Base-by-base conservation (phyloP, 2,329 filamentous ascomycete species). In the Pezicula rhizophila region DNA sequence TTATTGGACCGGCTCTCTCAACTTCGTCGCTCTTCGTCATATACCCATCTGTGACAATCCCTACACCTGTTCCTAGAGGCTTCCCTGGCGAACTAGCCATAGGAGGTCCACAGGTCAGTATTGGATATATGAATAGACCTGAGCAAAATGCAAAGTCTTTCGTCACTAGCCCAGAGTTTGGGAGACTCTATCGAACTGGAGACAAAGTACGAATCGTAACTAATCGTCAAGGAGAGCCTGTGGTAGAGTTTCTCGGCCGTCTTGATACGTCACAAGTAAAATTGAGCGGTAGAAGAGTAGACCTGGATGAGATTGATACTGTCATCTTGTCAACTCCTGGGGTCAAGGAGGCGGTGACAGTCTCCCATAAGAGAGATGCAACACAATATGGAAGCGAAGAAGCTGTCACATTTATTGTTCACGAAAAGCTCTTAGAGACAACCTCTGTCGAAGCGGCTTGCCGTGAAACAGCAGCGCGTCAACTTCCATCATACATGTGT, bases 181-280 rank as follows among this genome's bases (percentile, higher is more conserved):
- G 45, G 28, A 40, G 47, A 28, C 69, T 84, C n/a, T 85, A 85
- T 56, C 11, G 42, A 5, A 81, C 79, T 0, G 79, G 79, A 0
- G 79, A 82, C 51, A 40, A 40, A 15, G 17, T 23, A 20, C 17
- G 38, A 10, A 40, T 40, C 23, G 38, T 40, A 12, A 40, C 38
- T 1, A 15, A 40, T 23, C 38, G 38, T 12, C 17, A 40, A 20
- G 38, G 38, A 2, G 11, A 40, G 38, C 38, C 12, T 40, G 38
- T 40, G 12, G 14, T 40, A 17, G 38, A 40, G 38, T 40, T 40
- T 23, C 38, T 40, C 11, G 38, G 38, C 6, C 17, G 38, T 20
- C 38, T 40, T 18, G 38, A 40, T 18, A 40, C 38, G 23, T 40
- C 38, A 18, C 38, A 40, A 18, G 38, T 40, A 17, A 40, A 40